These are phyloP conservation scores for Thelonectria olida DNA, from an alignment of 2,329 filamentous ascomycete genomes.

Conservation along the genomic window DNA sequence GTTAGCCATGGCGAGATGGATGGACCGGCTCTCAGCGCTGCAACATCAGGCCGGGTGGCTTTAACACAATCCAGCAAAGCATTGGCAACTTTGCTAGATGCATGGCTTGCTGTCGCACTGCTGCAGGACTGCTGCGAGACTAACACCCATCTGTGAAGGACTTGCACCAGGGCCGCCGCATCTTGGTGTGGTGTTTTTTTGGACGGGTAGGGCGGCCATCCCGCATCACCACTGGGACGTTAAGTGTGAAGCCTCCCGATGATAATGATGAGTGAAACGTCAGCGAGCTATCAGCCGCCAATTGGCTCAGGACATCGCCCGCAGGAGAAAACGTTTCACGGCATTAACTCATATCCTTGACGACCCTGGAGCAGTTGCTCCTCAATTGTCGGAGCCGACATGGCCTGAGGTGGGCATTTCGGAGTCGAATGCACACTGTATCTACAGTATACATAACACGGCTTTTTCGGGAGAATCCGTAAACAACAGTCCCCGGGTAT, in stretches of 20 bases:
- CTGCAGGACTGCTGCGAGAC: conserved; percentile 15
- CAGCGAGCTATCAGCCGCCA: conserved; percentile 13
- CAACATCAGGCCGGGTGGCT: conserved; percentile 13
- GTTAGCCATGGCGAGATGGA: neutral
- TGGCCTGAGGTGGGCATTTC: conserved; percentile 12
- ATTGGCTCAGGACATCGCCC: conserved; percentile 25
- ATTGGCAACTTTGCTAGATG: neutral
- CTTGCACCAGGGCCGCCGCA: conserved; percentile 8
- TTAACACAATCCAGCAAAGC: conserved; percentile 9
- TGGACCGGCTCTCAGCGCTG: too few relatives aligned
- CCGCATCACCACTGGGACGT: conserved; percentile 21
- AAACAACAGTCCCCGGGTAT: neutral
- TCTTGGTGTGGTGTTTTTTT: neutral
- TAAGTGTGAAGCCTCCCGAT: conserved; percentile 26
- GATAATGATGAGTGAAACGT: conserved; percentile 24
- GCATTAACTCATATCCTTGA: conserved; percentile 10
- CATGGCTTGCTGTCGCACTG: conserved; percentile 10
- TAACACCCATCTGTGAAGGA: conserved; percentile 14
- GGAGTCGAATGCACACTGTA: too few relatives aligned
- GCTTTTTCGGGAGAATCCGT: conserved; percentile 10
- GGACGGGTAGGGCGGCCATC: conserved; percentile 17
- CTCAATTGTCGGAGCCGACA: neutral
- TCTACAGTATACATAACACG: too few relatives aligned
- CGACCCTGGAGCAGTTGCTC: too few relatives aligned
- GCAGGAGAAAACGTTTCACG: conserved; percentile 31